Conservation (phyloP, 192 early-diverging fungal genomes). For the Chytriomyces confervae region DNA sequence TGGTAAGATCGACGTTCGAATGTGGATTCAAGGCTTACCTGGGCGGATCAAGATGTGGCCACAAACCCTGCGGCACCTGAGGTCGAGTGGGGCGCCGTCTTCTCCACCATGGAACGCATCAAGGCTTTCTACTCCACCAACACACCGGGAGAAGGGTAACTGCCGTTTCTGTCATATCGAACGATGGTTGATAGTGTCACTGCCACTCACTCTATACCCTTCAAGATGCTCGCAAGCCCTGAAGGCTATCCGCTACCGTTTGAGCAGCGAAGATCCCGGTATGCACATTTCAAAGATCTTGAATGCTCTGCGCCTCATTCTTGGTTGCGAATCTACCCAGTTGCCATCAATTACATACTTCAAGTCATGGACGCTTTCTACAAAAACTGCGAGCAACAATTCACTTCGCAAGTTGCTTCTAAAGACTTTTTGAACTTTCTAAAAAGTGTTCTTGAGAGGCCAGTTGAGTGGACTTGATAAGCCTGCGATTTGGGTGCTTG, state of each 20-base stretch:
- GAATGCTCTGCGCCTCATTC: too few species aligned
- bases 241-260: conserved; percentile 24
- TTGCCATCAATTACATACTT: conserved; percentile 31
- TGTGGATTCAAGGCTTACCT: background rate
- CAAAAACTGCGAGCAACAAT: conserved; percentile 26
- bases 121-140: conserved; percentile 20
- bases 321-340: background rate
- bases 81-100: conserved; percentile 30
- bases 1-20: background rate
- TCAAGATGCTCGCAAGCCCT: conserved; percentile 18
- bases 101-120: conserved; percentile 24
- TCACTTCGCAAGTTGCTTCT: background rate
- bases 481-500: background rate
- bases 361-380: conserved; percentile 27
- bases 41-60: conserved; percentile 1
- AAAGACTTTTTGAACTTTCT: conserved; percentile 23
- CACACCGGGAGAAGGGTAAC: conserved; percentile 30
- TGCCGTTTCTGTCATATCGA: background rate
- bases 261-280: conserved; percentile 5
- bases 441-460: conserved; percentile 2
- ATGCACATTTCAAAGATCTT: background rate
- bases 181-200: background rate
- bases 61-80: conserved; percentile 18
- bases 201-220: background rate
- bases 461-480: background rate